These are phyloP conservation scores for Bryum argenteum DNA, from an alignment of 225 moss, liverwort and hornwort species.

Conservation along the genomic window DNA sequence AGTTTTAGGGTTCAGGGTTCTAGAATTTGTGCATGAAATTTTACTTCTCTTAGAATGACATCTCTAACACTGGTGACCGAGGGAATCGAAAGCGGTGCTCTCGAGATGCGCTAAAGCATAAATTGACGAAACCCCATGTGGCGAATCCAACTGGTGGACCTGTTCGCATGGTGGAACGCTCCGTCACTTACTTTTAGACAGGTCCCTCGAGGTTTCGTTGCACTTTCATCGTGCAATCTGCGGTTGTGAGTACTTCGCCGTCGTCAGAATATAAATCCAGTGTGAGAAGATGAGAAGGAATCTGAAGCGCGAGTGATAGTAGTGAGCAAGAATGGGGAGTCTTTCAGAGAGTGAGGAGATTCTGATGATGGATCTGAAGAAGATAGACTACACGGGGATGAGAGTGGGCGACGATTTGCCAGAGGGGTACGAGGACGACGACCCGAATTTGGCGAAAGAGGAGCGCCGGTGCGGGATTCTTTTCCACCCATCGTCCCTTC, in stretches of 20 bases:
- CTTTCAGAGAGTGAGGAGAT: slow-evolving; percentile 14
- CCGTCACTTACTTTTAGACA: slow-evolving; percentile 2
- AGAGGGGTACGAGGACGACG: slow-evolving; percentile 45
- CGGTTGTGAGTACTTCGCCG: slow-evolving; percentile 9
- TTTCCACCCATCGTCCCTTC: slow-evolving; percentile 55
- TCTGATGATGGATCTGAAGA: not conserved
- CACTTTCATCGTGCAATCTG: slow-evolving; percentile 7
- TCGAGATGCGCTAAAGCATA: slow-evolving; percentile 3
- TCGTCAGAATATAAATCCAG: not conserved
- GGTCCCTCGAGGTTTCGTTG: not conserved
- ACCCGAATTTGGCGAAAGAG: slow-evolving; percentile 33
- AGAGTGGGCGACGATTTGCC: slow-evolving; percentile 46
- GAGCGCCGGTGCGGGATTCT: slow-evolving; percentile 52
- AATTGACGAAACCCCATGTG: not conserved
- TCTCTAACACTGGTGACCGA: not conserved
- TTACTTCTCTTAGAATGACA: not conserved
- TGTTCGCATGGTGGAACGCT: not conserved
- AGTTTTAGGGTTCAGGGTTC: not conserved
- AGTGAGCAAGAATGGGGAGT: slow-evolving; percentile 17
- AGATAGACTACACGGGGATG: slow-evolving; percentile 23
- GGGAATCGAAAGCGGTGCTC: not conserved
- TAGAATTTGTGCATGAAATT: not conserved
- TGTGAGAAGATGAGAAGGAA: not conserved
- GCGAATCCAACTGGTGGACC: slow-evolving; percentile 1
- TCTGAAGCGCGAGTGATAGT: too few relatives aligned